These are phyloP conservation scores for Kwoniella mangroviensis DNA, from an alignment of 768 basidiomycete genomes.

Conservation along the genomic window DNA sequence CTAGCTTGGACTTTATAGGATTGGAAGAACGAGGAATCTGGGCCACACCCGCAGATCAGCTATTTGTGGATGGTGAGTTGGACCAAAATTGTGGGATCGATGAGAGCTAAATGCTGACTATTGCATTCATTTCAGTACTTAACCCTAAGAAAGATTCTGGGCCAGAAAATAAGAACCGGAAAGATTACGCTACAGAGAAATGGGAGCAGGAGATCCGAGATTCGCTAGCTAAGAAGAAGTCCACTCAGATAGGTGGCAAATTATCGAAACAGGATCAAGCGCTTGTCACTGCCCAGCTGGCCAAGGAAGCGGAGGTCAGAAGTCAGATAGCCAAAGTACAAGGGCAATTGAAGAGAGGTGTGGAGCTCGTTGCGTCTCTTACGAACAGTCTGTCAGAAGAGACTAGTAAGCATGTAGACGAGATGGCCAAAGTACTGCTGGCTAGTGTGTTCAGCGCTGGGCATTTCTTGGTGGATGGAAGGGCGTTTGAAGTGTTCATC, in stretches of 20 bases:
- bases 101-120: too few relatives aligned
- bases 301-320: conserved; percentile 75
- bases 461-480: conserved; percentile 66
- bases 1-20: conserved; percentile 67
- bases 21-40: conserved; percentile 80
- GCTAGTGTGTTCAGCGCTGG: conserved; percentile 69
- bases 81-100: too few relatives aligned
- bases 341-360: conserved; percentile 67
- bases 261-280: conserved; percentile 85
- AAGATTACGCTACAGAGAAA: conserved; percentile 83
- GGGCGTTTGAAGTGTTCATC: conserved; percentile 76
- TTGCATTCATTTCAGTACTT: conserved; percentile 73
- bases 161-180: conserved; percentile 68
- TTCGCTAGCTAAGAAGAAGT: conserved; percentile 79
- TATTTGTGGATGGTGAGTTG: conserved; percentile 74
- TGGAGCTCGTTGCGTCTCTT: conserved; percentile 71
- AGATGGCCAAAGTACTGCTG: conserved; percentile 68
- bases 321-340: conserved; percentile 66
- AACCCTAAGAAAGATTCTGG: conserved; percentile 65
- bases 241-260: conserved; percentile 59
- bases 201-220: conserved; percentile 96
- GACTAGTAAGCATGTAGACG: conserved; percentile 66
- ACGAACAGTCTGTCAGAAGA: conserved; percentile 63
- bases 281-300: conserved; percentile 79
- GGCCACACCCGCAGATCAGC: conserved; percentile 79